Evolutionary conservation across 148 eudicot species (phyloP).

Genomic region (Gaultheria prostrata): DNA sequence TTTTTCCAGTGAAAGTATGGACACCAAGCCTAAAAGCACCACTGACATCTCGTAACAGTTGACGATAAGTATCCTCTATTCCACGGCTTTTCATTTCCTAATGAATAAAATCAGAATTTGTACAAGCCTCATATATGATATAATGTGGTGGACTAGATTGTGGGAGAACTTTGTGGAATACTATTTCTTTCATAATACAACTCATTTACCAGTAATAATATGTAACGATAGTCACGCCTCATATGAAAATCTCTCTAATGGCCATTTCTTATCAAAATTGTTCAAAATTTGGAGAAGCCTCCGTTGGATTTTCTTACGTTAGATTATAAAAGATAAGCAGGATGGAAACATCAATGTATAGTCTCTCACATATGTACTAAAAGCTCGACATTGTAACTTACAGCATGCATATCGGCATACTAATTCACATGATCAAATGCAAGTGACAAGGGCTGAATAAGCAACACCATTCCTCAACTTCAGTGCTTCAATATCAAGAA

Average conservation of each 20-base stretch:
- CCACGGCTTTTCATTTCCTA: conserved; percentile 77
- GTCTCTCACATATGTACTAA: neutral
- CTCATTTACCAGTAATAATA: neutral
- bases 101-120: neutral
- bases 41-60: conserved; percentile 62
- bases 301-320: neutral
- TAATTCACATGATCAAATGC: conserved; percentile 66
- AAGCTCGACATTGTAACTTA: conserved; percentile 34
- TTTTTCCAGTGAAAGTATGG: no score
- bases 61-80: conserved; percentile 46
- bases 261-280: neutral
- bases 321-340: neutral
- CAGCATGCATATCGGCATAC: conserved; percentile 73
- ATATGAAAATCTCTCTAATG: neutral
- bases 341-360: neutral
- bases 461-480: conserved; percentile 56
- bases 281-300: neutral
- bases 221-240: neutral
- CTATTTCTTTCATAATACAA: neutral
- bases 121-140: neutral
- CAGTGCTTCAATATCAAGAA: neutral
- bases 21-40: conserved; percentile 83
- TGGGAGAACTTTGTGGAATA: neutral
- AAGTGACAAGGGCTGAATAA: conserved; percentile 55
- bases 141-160: neutral